Percentiles rank a stretch among this genome's conserved stretches.
Evolutionary conservation across 2,329 filamentous ascomycete genomes (phyloP).

Genomic region (Rachicladosporium sp.): DNA sequence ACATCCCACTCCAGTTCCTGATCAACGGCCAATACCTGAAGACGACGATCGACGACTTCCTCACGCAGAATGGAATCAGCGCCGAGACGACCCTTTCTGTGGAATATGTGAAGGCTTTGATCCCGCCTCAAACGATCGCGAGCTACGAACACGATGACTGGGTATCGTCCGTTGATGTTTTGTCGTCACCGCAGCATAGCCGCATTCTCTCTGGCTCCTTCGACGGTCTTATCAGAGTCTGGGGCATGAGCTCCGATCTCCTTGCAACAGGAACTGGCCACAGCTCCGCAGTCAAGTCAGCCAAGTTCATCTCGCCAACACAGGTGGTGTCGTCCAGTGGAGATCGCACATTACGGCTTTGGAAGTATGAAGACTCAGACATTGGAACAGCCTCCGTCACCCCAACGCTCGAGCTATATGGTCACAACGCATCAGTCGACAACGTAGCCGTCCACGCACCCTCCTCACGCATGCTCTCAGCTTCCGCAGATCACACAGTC

Average conservation of each 20-base stretch:
- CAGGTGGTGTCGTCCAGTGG: slow-evolving; percentile 73
- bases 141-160: slow-evolving; percentile 97
- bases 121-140: slow-evolving; percentile 78
- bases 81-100: slow-evolving; percentile 76
- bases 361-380: slow-evolving; percentile 68
- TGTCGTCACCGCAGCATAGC: slow-evolving; percentile 48
- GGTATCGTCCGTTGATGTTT: slow-evolving; percentile 76
- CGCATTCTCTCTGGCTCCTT: slow-evolving; percentile 86
- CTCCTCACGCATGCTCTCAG: slow-evolving; percentile 69
- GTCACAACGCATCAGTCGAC: slow-evolving; percentile 64
- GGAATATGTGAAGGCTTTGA: slow-evolving; percentile 84
- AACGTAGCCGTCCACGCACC: slow-evolving; percentile 60
- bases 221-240: slow-evolving; percentile 77
- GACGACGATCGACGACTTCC: slow-evolving; percentile 80
- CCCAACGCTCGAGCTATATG: slow-evolving; percentile 69
- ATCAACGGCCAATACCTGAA: slow-evolving; percentile 87
- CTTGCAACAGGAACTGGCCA: slow-evolving; percentile 67
- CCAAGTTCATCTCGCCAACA: slow-evolving; percentile 65
- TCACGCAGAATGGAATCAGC: slow-evolving; percentile 74
- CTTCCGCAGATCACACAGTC: slow-evolving; percentile 68
- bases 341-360: slow-evolving; percentile 76
- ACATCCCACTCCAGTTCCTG: slow-evolving; percentile 56
- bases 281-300: slow-evolving; percentile 64
- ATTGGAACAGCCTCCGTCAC: slow-evolving; percentile 43
- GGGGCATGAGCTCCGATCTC: slow-evolving; percentile 79